Evolutionary conservation across 345 rosid species (phyloP).

Genomic region (Moringa oleifera): DNA sequence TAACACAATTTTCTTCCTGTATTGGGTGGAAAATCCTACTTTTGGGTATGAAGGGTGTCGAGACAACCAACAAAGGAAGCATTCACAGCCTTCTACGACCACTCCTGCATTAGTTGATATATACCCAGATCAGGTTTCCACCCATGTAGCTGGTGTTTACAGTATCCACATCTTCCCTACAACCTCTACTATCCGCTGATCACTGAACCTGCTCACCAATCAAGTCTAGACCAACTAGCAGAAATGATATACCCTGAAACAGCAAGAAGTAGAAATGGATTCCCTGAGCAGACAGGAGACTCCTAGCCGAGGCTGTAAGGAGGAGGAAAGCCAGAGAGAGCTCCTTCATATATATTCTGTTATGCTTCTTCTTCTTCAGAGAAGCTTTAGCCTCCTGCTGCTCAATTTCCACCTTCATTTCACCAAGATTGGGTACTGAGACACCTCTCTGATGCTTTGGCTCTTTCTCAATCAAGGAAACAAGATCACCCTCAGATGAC

Average conservation of each 20-base stretch:
- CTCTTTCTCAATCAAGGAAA: slow-evolving; percentile 52
- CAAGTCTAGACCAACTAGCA: slow-evolving; percentile 88
- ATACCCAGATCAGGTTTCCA: slow-evolving; percentile 1
- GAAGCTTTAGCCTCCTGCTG: slow-evolving; percentile 34
- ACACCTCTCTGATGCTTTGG: slow-evolving; percentile 40
- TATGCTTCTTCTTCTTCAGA: slow-evolving; percentile 69
- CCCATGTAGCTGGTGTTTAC: slow-evolving; percentile 7
- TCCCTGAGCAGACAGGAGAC: slow-evolving; percentile 92
- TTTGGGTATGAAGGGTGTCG: slow-evolving; percentile 4
- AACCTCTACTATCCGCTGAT: slow-evolving; percentile 16
- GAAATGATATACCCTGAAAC: slow-evolving; percentile 91
- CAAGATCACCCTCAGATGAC: slow-evolving; percentile 86
- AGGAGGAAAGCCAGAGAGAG: slow-evolving; percentile 80
- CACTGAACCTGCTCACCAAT: slow-evolving; percentile 90
- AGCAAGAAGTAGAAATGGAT: slow-evolving; percentile 96
- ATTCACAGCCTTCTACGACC: not conserved
- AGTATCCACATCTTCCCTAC: slow-evolving; percentile 12
- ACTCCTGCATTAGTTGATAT: not conserved
- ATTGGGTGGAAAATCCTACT: slow-evolving; percentile 6
- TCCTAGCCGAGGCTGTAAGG: slow-evolving; percentile 77
- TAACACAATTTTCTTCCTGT: slow-evolving; percentile 11
- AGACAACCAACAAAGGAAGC: no score
- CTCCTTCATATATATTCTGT: slow-evolving; percentile 82
- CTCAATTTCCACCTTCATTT: slow-evolving; percentile 40
- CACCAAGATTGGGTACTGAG: slow-evolving; percentile 55